Conservation (phyloP, 2,329 filamentous ascomycete genomes). For the Didymella pinodella region DNA sequence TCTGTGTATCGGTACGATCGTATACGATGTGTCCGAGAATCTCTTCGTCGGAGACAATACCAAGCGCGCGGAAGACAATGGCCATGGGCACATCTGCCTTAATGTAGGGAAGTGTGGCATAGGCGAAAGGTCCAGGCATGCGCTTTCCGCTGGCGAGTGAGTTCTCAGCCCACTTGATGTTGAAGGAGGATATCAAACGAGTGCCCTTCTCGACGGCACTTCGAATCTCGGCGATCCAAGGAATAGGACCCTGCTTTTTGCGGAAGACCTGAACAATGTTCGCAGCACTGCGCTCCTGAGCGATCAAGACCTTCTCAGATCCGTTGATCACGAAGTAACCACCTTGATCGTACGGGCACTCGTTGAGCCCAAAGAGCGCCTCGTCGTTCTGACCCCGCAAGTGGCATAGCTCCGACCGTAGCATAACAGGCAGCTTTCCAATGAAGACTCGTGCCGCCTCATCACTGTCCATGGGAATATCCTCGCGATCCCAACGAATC, state of each 20-base stretch:
- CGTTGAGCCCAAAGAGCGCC: constrained; percentile 87
- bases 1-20: constrained; percentile 91
- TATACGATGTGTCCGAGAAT: constrained; percentile 98
- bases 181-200: constrained; percentile 89
- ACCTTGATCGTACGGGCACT: constrained; percentile 97
- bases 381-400: constrained; percentile 84
- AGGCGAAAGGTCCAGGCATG: constrained; percentile 85
- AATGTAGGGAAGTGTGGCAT: constrained; percentile 90
- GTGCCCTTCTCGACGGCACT: constrained; percentile 97
- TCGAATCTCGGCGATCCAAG: constrained; percentile 93
- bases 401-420: constrained; percentile 96
- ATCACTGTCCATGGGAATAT: constrained; percentile 54
- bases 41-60: constrained; percentile 96
- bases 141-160: constrained; percentile 79
- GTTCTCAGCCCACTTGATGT: constrained; percentile 88
- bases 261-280: constrained; percentile 99
- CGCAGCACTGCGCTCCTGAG: constrained; percentile 94
- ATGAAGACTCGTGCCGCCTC: constrained; percentile 83
- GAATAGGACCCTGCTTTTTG: constrained; percentile 93
- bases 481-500: constrained; percentile 59
- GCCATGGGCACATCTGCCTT: constrained; percentile 93
- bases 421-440: constrained; percentile 95
- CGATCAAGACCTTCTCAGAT: constrained; percentile 97
- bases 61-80: constrained; percentile 93
- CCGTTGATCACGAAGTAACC: constrained; percentile 99